Evolutionary conservation across 306 rosid species (phyloP), one percentile per base, ranked within the genome.

Genomic region (Vigna hirtella): DNA sequence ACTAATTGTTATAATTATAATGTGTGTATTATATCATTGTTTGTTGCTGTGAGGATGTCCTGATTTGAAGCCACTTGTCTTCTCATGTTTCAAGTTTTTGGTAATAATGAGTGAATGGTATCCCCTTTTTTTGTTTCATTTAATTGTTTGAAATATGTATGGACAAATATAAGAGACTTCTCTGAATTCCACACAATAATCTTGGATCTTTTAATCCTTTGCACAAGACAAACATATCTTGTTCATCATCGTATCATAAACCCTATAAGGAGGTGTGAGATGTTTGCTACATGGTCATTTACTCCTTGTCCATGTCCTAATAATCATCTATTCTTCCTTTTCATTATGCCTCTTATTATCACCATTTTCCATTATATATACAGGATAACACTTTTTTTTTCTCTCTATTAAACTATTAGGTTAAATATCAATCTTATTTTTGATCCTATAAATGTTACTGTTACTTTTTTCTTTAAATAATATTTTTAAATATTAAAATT

Each of bases 211-310:
- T 72, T 77, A 72, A 77, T 76, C 79, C 62, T 77, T 61, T 80
- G 85, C 91, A 81, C 84, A 80, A 83, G 90, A 86, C 88, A 91
- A 86, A 86, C 87, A 86, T 77, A 85, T 80, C 70, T 83, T 89
- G 89, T 77, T 89, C 80, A 83, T 85, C 83, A 88, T 85, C 77
- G 83, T 76, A 79, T 76, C 80, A 82, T 56, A 71, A 79, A 85
- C 48, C 77, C 40, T 83, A 77, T 82, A 85, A 81, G 40, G 80
- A 66, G 83, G 86, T 43, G 88, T 87, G 92, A 82, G 83, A 87
- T 93, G 93, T 90, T 91, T 81, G 90, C 13, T 59, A 51, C 72
- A 48, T 80, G 79, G 79, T 80, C 81, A 74, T 86, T 36, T 85
- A 84, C 69, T 84, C 85, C 24, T 85, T 86, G 93, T 87, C 90